Conservation (phyloP, 306 rosid species). For the Citrullus colocynthis region DNA sequence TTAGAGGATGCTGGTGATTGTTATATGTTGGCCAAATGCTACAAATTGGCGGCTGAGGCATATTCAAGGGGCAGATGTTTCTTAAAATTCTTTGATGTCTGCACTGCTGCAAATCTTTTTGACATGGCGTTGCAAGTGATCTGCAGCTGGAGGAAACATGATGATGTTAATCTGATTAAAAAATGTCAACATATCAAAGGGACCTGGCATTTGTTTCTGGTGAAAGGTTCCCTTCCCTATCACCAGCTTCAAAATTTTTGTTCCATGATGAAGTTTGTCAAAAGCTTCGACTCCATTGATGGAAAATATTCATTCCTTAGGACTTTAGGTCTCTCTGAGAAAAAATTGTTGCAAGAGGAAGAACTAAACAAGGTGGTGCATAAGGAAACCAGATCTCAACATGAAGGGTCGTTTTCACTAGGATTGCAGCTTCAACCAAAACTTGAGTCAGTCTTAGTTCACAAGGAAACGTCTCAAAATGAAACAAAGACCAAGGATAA, state of each 20-base stretch:
- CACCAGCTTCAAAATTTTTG: slow-evolving; percentile 23
- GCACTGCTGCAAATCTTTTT: slow-evolving; percentile 38
- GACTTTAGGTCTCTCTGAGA: slow-evolving; percentile 25
- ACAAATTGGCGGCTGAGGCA: slow-evolving; percentile 38
- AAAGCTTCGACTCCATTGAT: slow-evolving; percentile 39
- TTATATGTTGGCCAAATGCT: slow-evolving; percentile 40
- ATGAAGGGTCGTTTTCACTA: background rate
- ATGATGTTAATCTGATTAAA: slow-evolving; percentile 9
- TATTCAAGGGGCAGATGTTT: slow-evolving; percentile 47
- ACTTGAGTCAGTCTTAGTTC: background rate
- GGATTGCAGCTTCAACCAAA: background rate
- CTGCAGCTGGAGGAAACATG: slow-evolving; percentile 36
- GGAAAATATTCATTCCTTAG: slow-evolving; percentile 43
- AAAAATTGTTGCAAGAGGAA: slow-evolving; percentile 45
- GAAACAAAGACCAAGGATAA: too few relatives aligned
- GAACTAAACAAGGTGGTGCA: background rate
- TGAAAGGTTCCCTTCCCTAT: slow-evolving; percentile 43
- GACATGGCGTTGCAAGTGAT: slow-evolving; percentile 48
- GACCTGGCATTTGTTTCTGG: slow-evolving; percentile 42
- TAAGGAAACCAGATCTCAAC: too few relatives aligned
- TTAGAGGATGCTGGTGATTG: slow-evolving; percentile 56
- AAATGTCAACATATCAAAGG: slow-evolving; percentile 13
- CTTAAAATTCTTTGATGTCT: slow-evolving; percentile 39
- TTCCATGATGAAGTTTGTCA: slow-evolving; percentile 58
- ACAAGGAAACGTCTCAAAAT: too few relatives aligned